Evolutionary conservation across 306 rosid species (phyloP), one percentile per base, ranked within the genome.

Genomic region (Ziziphus jujuba): DNA sequence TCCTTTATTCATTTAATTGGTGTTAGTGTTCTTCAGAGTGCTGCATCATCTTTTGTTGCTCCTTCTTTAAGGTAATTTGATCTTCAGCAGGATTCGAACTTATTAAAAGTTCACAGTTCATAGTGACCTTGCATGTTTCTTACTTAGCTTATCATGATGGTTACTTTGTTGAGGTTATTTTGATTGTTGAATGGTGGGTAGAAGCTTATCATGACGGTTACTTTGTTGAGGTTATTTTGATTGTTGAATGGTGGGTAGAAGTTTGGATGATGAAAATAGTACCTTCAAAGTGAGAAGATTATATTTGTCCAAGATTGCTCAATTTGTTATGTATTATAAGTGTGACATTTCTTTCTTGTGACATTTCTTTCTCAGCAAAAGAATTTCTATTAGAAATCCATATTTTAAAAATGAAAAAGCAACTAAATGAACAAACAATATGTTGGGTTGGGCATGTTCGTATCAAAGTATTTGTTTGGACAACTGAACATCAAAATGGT

Each of bases 21-120:
- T 21, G 48, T 77, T 56, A 90, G 97, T 75, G 84, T 85, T 68
- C 87, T 90, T 59, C 95, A 90, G 77, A 90, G 97, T 79, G 85
- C 83, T 23, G 97, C 92, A 51, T 87, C 93, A 56, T 88, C 97
- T 49, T 84, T 90, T 38, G 68, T 90, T 84, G 97, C 97, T 61
- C 97, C 97, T 74, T 87, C 97, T 67, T 70, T 90, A 75, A 89
- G 91, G 97, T 90, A 78, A 69, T 76, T 64, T 72, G 1, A 15
- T 47, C 59, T 67, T 59, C 62, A 44, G 48, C 59, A n/a, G 57
- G 70, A 63, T 49, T 2, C 24, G 36, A 28, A 50, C 21, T 19
- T 33, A 5, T 13, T 34, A 25, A 1, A 6, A 50, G 12, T 47
- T n/a, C 11, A 33, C 19, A 19, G 44, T 19, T n/a, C 22, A 50